These are phyloP conservation scores for Gastrolobium bilobum DNA, from an alignment of 306 rosid genomes.

Conservation along the genomic window DNA sequence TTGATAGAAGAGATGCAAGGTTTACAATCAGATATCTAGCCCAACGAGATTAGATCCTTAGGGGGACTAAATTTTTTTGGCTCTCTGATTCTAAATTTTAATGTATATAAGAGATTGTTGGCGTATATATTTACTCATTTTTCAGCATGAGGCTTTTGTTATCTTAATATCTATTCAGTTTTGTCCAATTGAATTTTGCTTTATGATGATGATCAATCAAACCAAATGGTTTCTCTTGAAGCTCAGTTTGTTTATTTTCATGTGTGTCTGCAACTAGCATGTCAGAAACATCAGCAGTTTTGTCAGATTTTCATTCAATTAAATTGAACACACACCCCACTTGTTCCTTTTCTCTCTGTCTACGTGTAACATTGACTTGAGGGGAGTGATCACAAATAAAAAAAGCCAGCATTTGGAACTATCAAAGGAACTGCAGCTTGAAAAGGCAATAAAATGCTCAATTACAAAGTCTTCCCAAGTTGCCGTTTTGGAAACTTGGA, in stretches of 20 bases:
- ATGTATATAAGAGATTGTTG: slow-evolving; percentile 48
- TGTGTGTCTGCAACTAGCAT: slow-evolving; percentile 1
- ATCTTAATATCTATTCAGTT: neutral
- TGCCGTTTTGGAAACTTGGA: slow-evolving; percentile 44
- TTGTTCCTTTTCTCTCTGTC: neutral
- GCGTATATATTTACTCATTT: slow-evolving; percentile 43
- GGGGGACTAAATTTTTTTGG: slow-evolving; percentile 42
- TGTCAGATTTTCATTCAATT: slow-evolving; percentile 34
- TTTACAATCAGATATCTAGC: slow-evolving; percentile 52
- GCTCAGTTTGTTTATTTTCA: slow-evolving; percentile 19
- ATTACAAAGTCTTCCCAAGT: slow-evolving; percentile 43
- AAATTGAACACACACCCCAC: slow-evolving; percentile 5
- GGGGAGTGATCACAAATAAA: neutral
- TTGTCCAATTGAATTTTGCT: slow-evolving; percentile 25
- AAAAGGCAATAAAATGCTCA: slow-evolving; percentile 45
- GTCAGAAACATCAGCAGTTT: slow-evolving; percentile 31
- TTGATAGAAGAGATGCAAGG: slow-evolving; percentile 40
- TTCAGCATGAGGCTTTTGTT: slow-evolving; percentile 19
- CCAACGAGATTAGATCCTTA: slow-evolving; percentile 42
- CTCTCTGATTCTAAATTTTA: slow-evolving; percentile 40
- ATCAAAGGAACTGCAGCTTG: slow-evolving; percentile 26
- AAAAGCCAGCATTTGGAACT: slow-evolving; percentile 50
- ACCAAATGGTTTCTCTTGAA: slow-evolving; percentile 38
- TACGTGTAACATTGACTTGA: slow-evolving; percentile 45
- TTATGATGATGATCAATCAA: slow-evolving; percentile 38